Percentiles rank a stretch among this genome's conserved stretches.
phyloP scores from a whole-genome alignment of 352 stramenopile genomes.

The Pythium diclinum region DNA sequence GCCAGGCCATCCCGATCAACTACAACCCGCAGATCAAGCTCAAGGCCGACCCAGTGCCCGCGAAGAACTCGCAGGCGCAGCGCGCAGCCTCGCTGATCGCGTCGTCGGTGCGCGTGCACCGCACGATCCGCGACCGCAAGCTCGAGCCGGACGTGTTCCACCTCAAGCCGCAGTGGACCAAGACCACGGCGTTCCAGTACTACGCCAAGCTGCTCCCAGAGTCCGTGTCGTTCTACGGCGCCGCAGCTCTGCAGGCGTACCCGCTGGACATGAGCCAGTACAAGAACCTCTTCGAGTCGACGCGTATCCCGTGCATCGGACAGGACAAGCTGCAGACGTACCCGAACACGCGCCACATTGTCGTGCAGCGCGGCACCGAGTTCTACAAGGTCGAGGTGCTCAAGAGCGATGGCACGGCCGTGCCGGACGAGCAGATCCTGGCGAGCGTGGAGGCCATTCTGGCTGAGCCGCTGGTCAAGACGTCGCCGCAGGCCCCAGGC shows the following conservation, averaged over 20 bases:
- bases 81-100: slow-evolving; percentile 82
- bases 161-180: slow-evolving; percentile 77
- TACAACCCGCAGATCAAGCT: slow-evolving; percentile 91
- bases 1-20: slow-evolving; percentile 85
- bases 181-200: slow-evolving; percentile 78
- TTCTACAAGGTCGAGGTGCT: slow-evolving; percentile 89
- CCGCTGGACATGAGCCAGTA: slow-evolving; percentile 93
- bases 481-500: slow-evolving; percentile 37
- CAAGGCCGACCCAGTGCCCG: slow-evolving; percentile 72
- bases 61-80: slow-evolving; percentile 85
- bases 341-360: slow-evolving; percentile 65
- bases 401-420: slow-evolving; percentile 45
- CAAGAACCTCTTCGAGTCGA: slow-evolving; percentile 86
- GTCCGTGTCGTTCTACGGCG: slow-evolving; percentile 85
- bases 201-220: slow-evolving; percentile 83
- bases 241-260: slow-evolving; percentile 80
- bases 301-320: slow-evolving; percentile 56
- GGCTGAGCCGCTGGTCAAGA: slow-evolving; percentile 45
- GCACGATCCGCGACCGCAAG: slow-evolving; percentile 73
- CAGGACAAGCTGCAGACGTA: slow-evolving; percentile 74
- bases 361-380: slow-evolving; percentile 82
- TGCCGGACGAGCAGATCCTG: slow-evolving; percentile 79
- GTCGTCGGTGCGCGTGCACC: slow-evolving; percentile 80
- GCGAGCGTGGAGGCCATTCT: slow-evolving; percentile 84
- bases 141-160: slow-evolving; percentile 89